Conservation (phyloP, 2,329 filamentous ascomycete species). For the Metarhizium robertsii region DNA sequence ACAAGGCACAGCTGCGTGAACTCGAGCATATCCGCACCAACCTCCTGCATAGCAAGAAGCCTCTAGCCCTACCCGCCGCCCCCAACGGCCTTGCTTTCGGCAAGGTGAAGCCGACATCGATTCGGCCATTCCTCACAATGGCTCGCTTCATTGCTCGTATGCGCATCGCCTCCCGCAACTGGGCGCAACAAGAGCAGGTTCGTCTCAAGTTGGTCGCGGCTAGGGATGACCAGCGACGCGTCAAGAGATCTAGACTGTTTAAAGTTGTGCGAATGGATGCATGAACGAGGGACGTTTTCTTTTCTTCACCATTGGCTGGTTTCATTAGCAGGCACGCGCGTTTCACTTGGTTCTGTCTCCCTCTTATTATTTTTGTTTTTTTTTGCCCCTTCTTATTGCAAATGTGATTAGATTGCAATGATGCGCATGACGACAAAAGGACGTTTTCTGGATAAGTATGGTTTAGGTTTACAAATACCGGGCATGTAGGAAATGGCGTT, state of each 20-base stretch:
- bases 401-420: background rate
- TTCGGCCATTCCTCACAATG: conserved; percentile 36
- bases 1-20: conserved; percentile 81
- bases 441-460: background rate
- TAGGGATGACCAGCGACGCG: conserved; percentile 35
- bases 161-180: conserved; percentile 36
- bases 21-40: conserved; percentile 64
- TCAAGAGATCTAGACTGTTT: conserved; percentile 31
- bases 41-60: conserved; percentile 28
- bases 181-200: conserved; percentile 42
- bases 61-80: conserved; percentile 21
- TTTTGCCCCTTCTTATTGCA: background rate
- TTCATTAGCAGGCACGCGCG: background rate
- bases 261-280: conserved; percentile 24
- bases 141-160: conserved; percentile 45
- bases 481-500: background rate
- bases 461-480: background rate
- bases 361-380: background rate
- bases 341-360: background rate
- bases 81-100: conserved; percentile 6
- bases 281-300: background rate
- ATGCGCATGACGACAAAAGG: background rate
- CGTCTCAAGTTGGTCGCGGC: conserved; percentile 39
- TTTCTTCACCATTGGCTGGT: background rate
- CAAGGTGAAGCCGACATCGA: conserved; percentile 18